Conservation (phyloP, 352 stramenopile genomes). For the Nothophytophthora sp. region DNA sequence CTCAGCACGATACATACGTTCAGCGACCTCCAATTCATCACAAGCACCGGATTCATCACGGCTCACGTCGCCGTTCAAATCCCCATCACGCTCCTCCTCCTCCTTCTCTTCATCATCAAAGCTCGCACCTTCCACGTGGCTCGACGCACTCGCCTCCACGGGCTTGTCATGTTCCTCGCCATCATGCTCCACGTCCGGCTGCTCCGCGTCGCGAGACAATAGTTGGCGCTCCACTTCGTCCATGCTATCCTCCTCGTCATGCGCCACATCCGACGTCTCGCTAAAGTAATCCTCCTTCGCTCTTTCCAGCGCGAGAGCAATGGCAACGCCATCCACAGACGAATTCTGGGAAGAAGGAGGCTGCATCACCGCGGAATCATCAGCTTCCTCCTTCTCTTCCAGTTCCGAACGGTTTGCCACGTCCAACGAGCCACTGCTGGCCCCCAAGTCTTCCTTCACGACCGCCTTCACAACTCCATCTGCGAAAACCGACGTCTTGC, state of each 20-base stretch:
- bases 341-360: slow-evolving; percentile 29
- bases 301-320: slow-evolving; percentile 28
- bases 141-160: slow-evolving; percentile 1
- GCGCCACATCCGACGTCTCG: slow-evolving; percentile 23
- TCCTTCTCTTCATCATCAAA: slow-evolving; percentile 23
- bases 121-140: slow-evolving; percentile 30
- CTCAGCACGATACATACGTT: slow-evolving; percentile 36
- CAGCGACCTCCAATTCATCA: slow-evolving; percentile 27
- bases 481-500: slow-evolving; percentile 13
- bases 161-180: slow-evolving; percentile 14
- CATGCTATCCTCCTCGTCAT: slow-evolving; percentile 25
- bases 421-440: no score
- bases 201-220: slow-evolving; percentile 20
- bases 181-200: slow-evolving; percentile 31
- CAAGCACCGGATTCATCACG: slow-evolving; percentile 27
- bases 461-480: slow-evolving; percentile 6
- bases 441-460: no score
- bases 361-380: background rate
- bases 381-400: slow-evolving; percentile 1
- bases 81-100: no score
- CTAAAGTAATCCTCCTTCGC: slow-evolving; percentile 37
- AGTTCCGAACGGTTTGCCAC: background rate
- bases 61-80: slow-evolving; percentile 27
- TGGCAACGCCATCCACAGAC: slow-evolving; percentile 25
- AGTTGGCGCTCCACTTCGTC: slow-evolving; percentile 21